Percentiles rank a stretch among this genome's conserved stretches.
Conservation (phyloP, 441 rosid species). For the Omphalea diandra region DNA sequence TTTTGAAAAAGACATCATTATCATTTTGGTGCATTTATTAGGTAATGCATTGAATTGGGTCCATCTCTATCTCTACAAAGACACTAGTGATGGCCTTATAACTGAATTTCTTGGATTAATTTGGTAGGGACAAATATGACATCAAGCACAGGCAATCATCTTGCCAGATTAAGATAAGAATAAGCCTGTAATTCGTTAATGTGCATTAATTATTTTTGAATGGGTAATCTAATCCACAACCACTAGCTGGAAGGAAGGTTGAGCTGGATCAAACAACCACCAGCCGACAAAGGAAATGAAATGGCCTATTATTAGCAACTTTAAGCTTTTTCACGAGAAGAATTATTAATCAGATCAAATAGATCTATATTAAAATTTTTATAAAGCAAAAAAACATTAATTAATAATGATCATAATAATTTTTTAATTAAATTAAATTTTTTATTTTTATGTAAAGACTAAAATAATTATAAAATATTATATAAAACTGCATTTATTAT, state of each 20-base stretch:
- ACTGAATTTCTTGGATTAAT: conserved; percentile 8
- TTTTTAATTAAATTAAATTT: too few species aligned
- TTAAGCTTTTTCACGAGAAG: neutral
- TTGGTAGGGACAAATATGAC: too few species aligned
- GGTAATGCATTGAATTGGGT: neutral
- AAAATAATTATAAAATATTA: too few species aligned
- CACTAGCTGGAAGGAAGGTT: neutral
- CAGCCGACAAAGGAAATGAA: neutral
- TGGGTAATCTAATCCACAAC: neutral
- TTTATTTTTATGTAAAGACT: too few species aligned
- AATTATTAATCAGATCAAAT: neutral
- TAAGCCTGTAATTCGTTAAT: neutral
- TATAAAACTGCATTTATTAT: too few species aligned
- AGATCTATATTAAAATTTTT: neutral
- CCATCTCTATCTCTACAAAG: too few species aligned
- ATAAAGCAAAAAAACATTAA: too few species aligned
- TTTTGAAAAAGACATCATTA: neutral
- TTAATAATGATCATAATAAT: too few species aligned
- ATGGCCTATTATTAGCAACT: too few species aligned
- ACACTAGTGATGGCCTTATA: too few species aligned
- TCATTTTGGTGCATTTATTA: neutral
- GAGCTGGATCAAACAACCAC: neutral
- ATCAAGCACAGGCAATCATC: too few species aligned
- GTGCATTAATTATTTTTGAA: neutral
- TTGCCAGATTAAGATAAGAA: neutral